phyloP scores from a whole-genome alignment of 257 asterid species.

The Przewalskia tangutica region DNA sequence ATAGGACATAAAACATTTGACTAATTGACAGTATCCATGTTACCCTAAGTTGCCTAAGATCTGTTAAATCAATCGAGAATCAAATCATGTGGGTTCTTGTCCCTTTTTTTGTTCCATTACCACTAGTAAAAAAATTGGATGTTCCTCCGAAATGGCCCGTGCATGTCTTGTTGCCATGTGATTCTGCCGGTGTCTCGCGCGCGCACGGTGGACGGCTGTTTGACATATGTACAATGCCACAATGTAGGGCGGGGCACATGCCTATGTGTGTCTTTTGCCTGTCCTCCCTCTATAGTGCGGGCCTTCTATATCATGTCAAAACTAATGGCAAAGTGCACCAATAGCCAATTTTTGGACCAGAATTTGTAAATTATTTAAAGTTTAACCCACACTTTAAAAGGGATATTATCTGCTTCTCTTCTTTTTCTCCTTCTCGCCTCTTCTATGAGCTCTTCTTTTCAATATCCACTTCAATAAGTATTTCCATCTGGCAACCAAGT shows the following conservation, averaged over 20 bases:
- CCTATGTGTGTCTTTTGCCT: neutral
- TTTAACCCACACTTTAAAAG: too few species aligned
- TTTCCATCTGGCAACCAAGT: too few species aligned
- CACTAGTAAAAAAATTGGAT: neutral
- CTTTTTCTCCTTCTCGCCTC: too few species aligned
- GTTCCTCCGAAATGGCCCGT: neutral
- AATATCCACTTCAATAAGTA: too few species aligned
- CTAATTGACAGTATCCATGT: neutral
- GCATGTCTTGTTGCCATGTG: constrained; percentile 1
- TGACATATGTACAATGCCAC: neutral
- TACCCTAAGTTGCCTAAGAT: neutral
- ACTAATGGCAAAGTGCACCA: too few species aligned
- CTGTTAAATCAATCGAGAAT: neutral
- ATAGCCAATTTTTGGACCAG: too few species aligned
- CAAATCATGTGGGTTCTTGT: neutral
- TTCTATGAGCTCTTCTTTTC: too few species aligned
- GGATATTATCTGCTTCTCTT: too few species aligned
- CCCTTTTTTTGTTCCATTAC: neutral
- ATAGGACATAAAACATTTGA: neutral
- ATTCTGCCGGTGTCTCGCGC: neutral
- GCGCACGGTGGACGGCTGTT: neutral
- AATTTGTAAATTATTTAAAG: too few species aligned
- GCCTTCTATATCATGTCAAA: neutral
- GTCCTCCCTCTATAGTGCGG: neutral
- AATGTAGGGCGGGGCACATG: neutral